Conservation (phyloP, 1,139 yeast genomes). For the Protomyces macrosporus region DNA sequence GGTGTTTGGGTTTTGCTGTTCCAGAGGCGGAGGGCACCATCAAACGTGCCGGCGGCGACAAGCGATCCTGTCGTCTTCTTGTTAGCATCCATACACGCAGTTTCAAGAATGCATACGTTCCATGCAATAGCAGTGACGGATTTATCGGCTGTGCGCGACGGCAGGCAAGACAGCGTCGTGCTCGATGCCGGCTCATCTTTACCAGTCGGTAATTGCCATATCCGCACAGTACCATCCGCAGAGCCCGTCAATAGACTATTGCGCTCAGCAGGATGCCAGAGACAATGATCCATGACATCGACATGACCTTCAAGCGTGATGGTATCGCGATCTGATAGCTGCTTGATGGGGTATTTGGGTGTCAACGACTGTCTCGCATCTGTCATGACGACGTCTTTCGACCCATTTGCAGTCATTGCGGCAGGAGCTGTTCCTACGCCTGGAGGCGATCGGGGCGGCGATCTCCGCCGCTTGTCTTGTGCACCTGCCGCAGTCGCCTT, state of each 20-base stretch:
- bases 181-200: slow-evolving; percentile 15
- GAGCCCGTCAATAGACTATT: slow-evolving; percentile 11
- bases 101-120: slow-evolving; percentile 6
- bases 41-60: slow-evolving; percentile 24
- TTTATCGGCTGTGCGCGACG: slow-evolving; percentile 21
- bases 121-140: slow-evolving; percentile 23
- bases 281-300: slow-evolving; percentile 14
- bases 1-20: background rate
- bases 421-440: background rate
- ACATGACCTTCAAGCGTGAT: slow-evolving; percentile 11
- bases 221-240: slow-evolving; percentile 20
- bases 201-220: slow-evolving; percentile 17
- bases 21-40: slow-evolving; percentile 28
- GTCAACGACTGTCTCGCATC: background rate
- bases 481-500: background rate
- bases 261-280: slow-evolving; percentile 13
- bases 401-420: background rate
- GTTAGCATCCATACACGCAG: background rate
- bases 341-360: background rate
- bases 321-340: background rate
- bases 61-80: slow-evolving; percentile 22
- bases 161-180: slow-evolving; percentile 12
- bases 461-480: background rate
- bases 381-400: slow-evolving; percentile 8
- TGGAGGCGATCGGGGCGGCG: background rate